phyloP scores from a whole-genome alignment of 306 rosid genomes.

The Prunus campanulata region DNA sequence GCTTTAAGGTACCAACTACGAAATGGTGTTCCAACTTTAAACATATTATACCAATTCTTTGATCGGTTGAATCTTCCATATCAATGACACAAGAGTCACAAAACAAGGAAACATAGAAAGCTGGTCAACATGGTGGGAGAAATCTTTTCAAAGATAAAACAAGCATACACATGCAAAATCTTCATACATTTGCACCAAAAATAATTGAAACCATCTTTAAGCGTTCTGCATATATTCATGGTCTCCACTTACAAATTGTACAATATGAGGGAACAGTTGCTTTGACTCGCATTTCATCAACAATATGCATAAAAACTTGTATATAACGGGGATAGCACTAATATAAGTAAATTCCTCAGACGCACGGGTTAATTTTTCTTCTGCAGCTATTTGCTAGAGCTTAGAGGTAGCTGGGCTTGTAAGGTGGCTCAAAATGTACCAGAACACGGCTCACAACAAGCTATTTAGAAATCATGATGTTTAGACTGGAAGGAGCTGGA shows the following conservation, averaged over 20 bases:
- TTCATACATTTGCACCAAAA: background rate
- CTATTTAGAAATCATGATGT: too few relatives aligned
- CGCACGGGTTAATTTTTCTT: too few relatives aligned
- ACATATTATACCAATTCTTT: background rate
- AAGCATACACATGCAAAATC: background rate
- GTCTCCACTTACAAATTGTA: background rate
- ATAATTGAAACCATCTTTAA: too few relatives aligned
- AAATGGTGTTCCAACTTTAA: background rate
- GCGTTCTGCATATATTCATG: background rate
- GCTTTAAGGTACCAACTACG: background rate
- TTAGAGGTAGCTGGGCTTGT: background rate
- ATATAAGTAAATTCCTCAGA: too few relatives aligned
- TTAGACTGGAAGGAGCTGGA: background rate
- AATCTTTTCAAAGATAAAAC: background rate
- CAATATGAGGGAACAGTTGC: background rate
- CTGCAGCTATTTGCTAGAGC: background rate
- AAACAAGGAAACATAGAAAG: slow-evolving; percentile 13
- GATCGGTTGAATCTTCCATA: background rate
- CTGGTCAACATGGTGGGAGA: background rate
- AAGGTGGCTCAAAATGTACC: background rate
- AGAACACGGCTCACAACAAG: too few relatives aligned
- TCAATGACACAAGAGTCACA: background rate
- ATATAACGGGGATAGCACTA: background rate
- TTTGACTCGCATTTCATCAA: background rate
- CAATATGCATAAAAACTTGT: background rate